These are phyloP conservation scores for Curvularia eragrostidis DNA, from an alignment of 2,329 filamentous ascomycete genomes.

Conservation along the genomic window DNA sequence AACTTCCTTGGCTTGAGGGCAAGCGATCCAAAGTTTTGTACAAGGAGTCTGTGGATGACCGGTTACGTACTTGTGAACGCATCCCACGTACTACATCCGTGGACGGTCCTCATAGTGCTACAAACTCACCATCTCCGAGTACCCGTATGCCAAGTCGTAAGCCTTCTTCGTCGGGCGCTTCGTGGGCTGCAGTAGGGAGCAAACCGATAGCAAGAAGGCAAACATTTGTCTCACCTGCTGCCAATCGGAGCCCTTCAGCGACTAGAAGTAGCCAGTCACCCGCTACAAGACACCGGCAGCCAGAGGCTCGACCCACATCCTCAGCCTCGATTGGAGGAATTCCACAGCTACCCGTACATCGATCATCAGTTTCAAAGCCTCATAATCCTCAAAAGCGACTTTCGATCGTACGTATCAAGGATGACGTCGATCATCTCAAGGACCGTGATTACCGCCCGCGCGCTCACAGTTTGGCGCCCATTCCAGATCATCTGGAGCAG, in stretches of 20 bases:
- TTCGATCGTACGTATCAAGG: conserved; percentile 21
- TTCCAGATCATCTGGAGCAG: conserved; percentile 35
- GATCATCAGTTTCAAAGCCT: conserved; percentile 15
- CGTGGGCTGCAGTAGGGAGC: conserved; percentile 5
- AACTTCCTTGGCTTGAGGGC: conserved; percentile 43
- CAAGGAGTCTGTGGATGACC: conserved; percentile 5
- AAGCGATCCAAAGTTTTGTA: conserved; percentile 19
- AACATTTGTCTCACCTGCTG: conserved; percentile 10
- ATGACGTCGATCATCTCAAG: conserved; percentile 11
- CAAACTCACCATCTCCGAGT: conserved; percentile 13
- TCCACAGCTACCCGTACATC: conserved; percentile 9
- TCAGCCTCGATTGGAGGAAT: conserved; percentile 7
- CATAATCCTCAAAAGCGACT: conserved; percentile 24
- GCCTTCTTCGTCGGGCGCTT: not conserved
- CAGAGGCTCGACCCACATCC: conserved; percentile 20
- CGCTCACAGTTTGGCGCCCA: conserved; percentile 30
- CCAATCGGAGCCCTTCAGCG: conserved; percentile 12
- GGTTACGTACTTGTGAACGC: conserved; percentile 1
- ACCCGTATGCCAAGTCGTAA: conserved; percentile 12
- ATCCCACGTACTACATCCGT: conserved; percentile 8
- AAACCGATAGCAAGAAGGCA: conserved; percentile 13
- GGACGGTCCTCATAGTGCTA: conserved; percentile 10
- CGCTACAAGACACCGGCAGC: conserved; percentile 23
- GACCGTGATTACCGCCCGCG: conserved; percentile 14
- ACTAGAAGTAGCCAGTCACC: conserved; percentile 26